Evolutionary conservation across 2,329 filamentous ascomycete species (phyloP).

Genomic region (Paraphoma chrysanthemicola): DNA sequence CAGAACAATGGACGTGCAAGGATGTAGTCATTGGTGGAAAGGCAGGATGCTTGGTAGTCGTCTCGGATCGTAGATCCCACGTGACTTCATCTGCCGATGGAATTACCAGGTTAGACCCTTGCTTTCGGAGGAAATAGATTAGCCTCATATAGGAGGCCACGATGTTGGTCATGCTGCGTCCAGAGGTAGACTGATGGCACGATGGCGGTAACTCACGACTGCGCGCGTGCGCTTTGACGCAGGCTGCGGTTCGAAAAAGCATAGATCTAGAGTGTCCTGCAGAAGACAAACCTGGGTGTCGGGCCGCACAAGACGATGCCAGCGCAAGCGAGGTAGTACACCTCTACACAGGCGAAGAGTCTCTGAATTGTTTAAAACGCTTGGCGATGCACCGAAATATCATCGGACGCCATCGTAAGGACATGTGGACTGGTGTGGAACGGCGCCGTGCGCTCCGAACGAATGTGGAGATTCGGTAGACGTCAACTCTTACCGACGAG

Average conservation of each 20-base stretch:
- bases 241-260: not conserved
- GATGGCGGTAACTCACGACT: not conserved
- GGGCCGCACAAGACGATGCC: not conserved
- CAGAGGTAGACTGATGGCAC: not conserved
- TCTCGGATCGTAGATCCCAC: slow-evolving; percentile 23
- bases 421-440: no score
- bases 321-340: not conserved
- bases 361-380: no score
- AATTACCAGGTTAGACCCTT: slow-evolving; percentile 6
- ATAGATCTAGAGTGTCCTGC: slow-evolving; percentile 9
- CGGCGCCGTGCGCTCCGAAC: no score
- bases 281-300: slow-evolving; percentile 10
- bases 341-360: not conserved
- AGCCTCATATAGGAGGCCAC: slow-evolving; percentile 14
- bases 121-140: slow-evolving; percentile 30
- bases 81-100: slow-evolving; percentile 20
- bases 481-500: no score
- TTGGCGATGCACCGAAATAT: no score
- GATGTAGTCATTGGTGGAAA: slow-evolving; percentile 29
- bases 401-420: no score
- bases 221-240: not conserved
- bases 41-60: slow-evolving; percentile 10
- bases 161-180: slow-evolving; percentile 4
- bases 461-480: no score
- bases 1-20: slow-evolving; percentile 2